Base-by-base conservation (phyloP, 2,329 filamentous ascomycete species). In the Madurella mycetomatis region DNA sequence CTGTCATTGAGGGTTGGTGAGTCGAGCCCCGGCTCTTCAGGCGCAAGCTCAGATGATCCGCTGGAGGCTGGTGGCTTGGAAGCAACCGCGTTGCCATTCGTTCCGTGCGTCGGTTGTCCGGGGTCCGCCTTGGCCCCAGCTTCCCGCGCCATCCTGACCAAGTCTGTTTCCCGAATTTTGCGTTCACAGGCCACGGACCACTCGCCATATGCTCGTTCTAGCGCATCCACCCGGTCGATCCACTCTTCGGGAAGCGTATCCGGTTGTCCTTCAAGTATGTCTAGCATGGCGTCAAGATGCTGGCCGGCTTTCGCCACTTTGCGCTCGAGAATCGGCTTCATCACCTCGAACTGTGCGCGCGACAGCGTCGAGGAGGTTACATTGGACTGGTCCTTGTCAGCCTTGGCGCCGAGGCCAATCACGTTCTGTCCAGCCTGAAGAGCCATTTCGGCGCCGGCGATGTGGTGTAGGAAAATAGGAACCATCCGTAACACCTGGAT, bases 181-280 rank as follows among this genome's bases (percentile, higher is more conserved):
- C 80, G 80, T 65, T 95, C 90, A 32, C 88, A 91, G 46, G 86
- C 80, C 46, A 87, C 85, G 42, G 85, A 83, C 94, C 94, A 99
- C 19, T 85, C 80, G 8, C 84, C 82, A 69, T 92, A 96, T 31
- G 85, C 81, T 11, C 79, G 76, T 69, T 99, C 94, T 4, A 95
- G 76, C 0, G 73, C 72, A 68, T 97, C 94, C 73, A 97, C 86
- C 4, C 85, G 81, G 63, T 95, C 90, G 53, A 97, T 83, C 94
- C 92, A 99, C 30, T 75, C 69, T 41, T 95, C 88, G 0, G 94
- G 94, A 9, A 99, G 74, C 0, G 87, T 90, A 65, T 99, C 94
- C 42, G 87, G 79, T 51, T 85, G 79, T 1, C 90, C 92, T 69
- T 97, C 94, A 2, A 97, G 77, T 32, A 83, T 80, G 70, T 99